phyloP scores from a whole-genome alignment of 208 protist genomes.

The Paratrypanosoma confusum region DNA sequence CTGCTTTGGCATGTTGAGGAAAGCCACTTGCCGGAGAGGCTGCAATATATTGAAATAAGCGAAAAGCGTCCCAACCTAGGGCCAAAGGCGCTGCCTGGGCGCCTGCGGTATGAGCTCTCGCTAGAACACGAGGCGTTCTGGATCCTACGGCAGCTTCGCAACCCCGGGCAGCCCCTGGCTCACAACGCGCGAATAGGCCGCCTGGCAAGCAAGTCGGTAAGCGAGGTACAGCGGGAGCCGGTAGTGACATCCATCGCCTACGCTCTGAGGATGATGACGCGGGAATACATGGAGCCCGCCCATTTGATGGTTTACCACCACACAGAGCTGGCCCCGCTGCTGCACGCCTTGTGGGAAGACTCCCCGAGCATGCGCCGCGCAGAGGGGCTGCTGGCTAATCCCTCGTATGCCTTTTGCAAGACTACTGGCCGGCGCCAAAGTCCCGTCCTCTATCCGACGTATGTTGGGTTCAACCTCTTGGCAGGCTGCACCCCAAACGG shows the following conservation, averaged over 20 bases:
- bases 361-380: conserved; percentile 40
- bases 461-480: conserved; percentile 48
- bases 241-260: conserved; percentile 54
- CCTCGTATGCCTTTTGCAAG: conserved; percentile 67
- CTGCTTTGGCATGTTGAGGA: conserved; percentile 22
- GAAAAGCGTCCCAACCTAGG: conserved; percentile 31
- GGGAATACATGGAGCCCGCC: conserved; percentile 55
- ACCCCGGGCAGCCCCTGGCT: conserved; percentile 58
- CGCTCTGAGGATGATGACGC: conserved; percentile 62
- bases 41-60: conserved; percentile 22
- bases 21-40: conserved; percentile 52
- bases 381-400: conserved; percentile 31
- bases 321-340: conserved; percentile 55
- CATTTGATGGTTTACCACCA: conserved; percentile 81
- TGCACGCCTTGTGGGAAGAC: conserved; percentile 47
- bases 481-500: conserved; percentile 40
- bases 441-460: conserved; percentile 33
- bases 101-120: conserved; percentile 39
- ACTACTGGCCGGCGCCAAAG: conserved; percentile 53
- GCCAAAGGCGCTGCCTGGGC: conserved; percentile 27
- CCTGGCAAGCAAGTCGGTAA: conserved; percentile 25
- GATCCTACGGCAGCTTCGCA: conserved; percentile 64
- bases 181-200: conserved; percentile 69
- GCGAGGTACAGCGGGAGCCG: conserved; percentile 50
- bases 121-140: conserved; percentile 68